Evolutionary conservation across 306 rosid genomes (phyloP).

Genomic region (Lablab purpureus): DNA sequence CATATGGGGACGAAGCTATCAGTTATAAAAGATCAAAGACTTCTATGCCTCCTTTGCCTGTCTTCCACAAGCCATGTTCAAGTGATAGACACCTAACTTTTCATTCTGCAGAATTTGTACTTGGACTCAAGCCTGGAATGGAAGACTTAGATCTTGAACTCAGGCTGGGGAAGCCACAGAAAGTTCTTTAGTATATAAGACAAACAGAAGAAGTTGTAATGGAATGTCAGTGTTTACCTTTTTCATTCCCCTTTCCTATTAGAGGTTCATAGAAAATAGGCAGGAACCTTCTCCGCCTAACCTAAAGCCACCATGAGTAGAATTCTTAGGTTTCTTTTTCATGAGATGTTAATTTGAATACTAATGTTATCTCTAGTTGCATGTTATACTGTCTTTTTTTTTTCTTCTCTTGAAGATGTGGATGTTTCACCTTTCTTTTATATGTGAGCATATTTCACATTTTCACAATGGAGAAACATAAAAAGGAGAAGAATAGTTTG

Average conservation of each 20-base stretch:
- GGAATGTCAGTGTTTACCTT: conserved; percentile 38
- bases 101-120: conserved; percentile 53
- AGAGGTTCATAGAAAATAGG: conserved; percentile 42
- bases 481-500: not conserved
- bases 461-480: not conserved
- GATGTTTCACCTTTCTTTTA: conserved; percentile 19
- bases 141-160: conserved; percentile 95
- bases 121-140: conserved; percentile 49
- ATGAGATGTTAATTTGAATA: conserved; percentile 47
- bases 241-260: not conserved
- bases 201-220: conserved; percentile 31
- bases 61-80: conserved; percentile 55
- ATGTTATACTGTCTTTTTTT: conserved; percentile 27
- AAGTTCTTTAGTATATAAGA: conserved; percentile 47
- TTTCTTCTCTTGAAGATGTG: conserved; percentile 29
- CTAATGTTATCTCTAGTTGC: conserved; percentile 34
- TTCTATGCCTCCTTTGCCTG: conserved; percentile 42
- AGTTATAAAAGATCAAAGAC: conserved; percentile 60
- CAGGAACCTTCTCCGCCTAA: conserved; percentile 32
- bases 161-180: conserved; percentile 73
- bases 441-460: conserved; percentile 15
- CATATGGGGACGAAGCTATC: conserved; percentile 45
- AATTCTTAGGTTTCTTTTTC: conserved; percentile 46
- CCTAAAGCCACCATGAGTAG: conserved; percentile 35
- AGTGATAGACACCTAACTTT: conserved; percentile 47